Evolutionary conservation across 2,329 filamentous ascomycete genomes (phyloP).

Genomic region (Tolypocladium paradoxum): DNA sequence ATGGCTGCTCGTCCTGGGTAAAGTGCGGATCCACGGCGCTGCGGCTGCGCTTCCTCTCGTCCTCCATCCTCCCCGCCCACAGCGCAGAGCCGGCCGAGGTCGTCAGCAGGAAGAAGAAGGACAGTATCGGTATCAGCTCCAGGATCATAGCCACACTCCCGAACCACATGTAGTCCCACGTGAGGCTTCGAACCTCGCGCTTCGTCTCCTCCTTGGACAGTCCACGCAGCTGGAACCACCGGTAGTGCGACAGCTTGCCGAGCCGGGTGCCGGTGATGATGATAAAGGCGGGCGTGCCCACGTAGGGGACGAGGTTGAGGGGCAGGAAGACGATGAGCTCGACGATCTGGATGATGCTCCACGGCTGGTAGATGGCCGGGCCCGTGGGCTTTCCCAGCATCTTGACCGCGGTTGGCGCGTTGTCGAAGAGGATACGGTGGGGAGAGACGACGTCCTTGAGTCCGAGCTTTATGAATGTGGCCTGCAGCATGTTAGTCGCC

Average conservation of each 20-base stretch:
- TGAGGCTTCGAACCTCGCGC: slow-evolving; percentile 52
- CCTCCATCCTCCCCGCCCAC: slow-evolving; percentile 74
- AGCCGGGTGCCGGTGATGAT: slow-evolving; percentile 77
- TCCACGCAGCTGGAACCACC: slow-evolving; percentile 75
- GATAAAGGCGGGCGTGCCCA: slow-evolving; percentile 78
- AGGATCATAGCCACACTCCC: slow-evolving; percentile 74
- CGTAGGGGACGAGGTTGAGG: slow-evolving; percentile 76
- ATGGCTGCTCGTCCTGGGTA: slow-evolving; percentile 7
- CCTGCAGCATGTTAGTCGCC: slow-evolving; percentile 24
- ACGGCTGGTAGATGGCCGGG: slow-evolving; percentile 72
- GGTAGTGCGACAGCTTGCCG: slow-evolving; percentile 81
- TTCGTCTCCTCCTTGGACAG: slow-evolving; percentile 65
- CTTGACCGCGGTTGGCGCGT: slow-evolving; percentile 63
- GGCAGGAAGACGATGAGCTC: slow-evolving; percentile 73
- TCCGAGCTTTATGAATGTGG: slow-evolving; percentile 64
- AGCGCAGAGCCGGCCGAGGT: slow-evolving; percentile 75
- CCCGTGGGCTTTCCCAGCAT: slow-evolving; percentile 73
- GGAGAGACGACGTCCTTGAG: slow-evolving; percentile 57
- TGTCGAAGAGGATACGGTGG: slow-evolving; percentile 52
- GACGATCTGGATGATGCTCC: slow-evolving; percentile 80
- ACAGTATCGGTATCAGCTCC: slow-evolving; percentile 79
- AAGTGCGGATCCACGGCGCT: slow-evolving; percentile 5
- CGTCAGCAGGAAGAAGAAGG: slow-evolving; percentile 90
- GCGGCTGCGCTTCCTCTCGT: slow-evolving; percentile 25
- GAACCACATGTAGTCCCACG: slow-evolving; percentile 88